phyloP scores from a whole-genome alignment of 768 basidiomycete genomes.

The Tulasnella sp. region DNA sequence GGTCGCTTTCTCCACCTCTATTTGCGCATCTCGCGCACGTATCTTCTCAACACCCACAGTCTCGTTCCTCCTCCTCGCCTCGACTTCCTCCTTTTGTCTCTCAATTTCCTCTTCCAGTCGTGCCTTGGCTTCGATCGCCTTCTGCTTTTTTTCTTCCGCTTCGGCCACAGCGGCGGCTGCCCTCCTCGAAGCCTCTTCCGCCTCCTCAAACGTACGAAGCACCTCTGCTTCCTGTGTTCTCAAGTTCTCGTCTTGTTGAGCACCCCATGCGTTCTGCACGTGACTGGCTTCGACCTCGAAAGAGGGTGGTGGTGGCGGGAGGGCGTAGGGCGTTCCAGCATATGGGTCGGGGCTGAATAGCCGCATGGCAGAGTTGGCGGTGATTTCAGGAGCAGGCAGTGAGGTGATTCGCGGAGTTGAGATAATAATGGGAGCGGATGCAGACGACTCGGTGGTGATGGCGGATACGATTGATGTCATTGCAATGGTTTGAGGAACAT shows the following conservation, averaged over 20 bases:
- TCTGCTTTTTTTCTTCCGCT: not conserved
- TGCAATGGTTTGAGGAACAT: too few species aligned
- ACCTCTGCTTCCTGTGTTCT: not conserved
- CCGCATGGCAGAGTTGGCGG: too few species aligned
- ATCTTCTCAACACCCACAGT: too few species aligned
- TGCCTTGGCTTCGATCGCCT: not conserved
- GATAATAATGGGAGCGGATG: too few species aligned
- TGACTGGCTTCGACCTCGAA: not conserved
- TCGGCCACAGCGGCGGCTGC: not conserved
- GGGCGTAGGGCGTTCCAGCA: not conserved
- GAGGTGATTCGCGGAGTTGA: too few species aligned
- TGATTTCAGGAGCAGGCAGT: too few species aligned
- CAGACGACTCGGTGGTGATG: too few species aligned
- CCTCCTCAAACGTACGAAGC: not conserved
- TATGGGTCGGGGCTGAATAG: not conserved
- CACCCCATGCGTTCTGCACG: slow-evolving; percentile 6
- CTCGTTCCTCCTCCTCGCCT: too few species aligned
- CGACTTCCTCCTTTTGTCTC: too few species aligned
- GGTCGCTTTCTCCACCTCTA: too few species aligned
- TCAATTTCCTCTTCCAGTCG: not conserved
- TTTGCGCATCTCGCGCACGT: too few species aligned
- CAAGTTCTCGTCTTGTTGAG: not conserved
- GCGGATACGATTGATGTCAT: too few species aligned
- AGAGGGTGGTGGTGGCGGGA: not conserved
- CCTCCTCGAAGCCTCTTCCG: not conserved